Evolutionary conservation across 331 rosid species (phyloP).

Genomic region (Spiraea crenata): DNA sequence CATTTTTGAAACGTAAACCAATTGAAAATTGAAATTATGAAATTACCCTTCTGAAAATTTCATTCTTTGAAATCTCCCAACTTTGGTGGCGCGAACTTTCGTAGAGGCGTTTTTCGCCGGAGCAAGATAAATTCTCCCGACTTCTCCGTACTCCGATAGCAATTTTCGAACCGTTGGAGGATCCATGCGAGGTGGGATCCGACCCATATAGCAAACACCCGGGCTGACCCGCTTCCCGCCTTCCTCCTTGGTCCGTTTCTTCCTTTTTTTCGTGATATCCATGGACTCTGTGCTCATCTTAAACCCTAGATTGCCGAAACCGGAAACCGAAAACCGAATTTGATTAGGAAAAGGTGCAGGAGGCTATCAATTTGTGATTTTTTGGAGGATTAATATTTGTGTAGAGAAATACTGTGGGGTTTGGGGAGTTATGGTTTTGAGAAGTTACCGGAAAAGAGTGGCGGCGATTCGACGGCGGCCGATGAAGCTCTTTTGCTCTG

Average conservation of each 20-base stretch:
- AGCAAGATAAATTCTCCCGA: slow-evolving; percentile 65
- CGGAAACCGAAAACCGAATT: background rate
- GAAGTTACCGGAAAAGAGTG: background rate
- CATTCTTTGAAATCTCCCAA: slow-evolving; percentile 49
- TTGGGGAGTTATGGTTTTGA: background rate
- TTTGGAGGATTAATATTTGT: too few relatives aligned
- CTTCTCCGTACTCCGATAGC: slow-evolving; percentile 71
- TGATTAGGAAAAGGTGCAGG: background rate
- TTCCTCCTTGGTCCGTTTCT: slow-evolving; percentile 31
- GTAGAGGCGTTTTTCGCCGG: slow-evolving; percentile 51
- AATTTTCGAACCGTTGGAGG: slow-evolving; percentile 61
- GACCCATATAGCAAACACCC: slow-evolving; percentile 82
- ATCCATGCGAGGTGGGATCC: slow-evolving; percentile 93
- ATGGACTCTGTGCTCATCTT: background rate
- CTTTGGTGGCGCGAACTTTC: slow-evolving; percentile 37
- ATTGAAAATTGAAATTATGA: background rate
- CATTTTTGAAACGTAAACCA: too few relatives aligned
- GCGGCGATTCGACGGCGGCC: background rate
- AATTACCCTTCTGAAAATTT: slow-evolving; percentile 72
- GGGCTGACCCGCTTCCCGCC: slow-evolving; percentile 47
- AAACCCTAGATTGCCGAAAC: background rate
- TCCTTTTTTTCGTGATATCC: slow-evolving; percentile 8
- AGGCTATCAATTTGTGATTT: background rate
- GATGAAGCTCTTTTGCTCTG: background rate
- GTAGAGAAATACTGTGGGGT: background rate